Evolutionary conservation across 1,284 basidiomycete genomes (phyloP).

Genomic region (Malassezia nana): DNA sequence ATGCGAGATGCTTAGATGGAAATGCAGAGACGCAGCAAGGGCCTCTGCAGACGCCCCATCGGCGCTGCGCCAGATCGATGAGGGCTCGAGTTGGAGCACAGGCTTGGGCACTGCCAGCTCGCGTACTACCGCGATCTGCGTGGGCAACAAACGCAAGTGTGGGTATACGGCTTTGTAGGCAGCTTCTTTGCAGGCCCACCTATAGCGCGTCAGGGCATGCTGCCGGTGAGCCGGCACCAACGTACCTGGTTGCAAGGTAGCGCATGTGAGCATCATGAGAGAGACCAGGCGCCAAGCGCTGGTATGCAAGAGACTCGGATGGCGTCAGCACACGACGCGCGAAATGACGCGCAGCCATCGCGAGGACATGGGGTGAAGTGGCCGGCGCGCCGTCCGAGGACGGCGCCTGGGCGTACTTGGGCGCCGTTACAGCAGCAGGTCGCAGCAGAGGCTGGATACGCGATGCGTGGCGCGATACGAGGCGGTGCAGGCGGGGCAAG

Average conservation of each 20-base stretch:
- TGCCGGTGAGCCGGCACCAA: neutral
- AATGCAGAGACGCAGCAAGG: conserved; percentile 16
- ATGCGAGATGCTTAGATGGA: conserved; percentile 65
- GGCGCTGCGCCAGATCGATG: neutral
- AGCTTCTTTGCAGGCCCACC: conserved; percentile 64
- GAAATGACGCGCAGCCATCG: conserved; percentile 18
- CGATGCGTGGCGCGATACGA: conserved; percentile 18
- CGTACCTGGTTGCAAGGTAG: conserved; percentile 17
- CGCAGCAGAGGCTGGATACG: neutral
- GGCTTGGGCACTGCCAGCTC: conserved; percentile 19
- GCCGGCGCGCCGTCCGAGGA: neutral
- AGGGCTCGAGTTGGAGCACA: conserved; percentile 21
- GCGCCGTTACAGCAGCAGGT: neutral
- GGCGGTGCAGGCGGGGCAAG: conserved; percentile 24
- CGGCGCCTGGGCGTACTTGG: neutral
- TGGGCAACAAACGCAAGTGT: conserved; percentile 24
- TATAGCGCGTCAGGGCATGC: conserved; percentile 16
- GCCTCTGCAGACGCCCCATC: neutral
- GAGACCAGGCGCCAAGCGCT: neutral
- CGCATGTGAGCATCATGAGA: conserved; percentile 5
- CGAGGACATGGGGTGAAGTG: neutral
- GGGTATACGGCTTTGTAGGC: conserved; percentile 78
- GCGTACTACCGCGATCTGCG: conserved; percentile 12
- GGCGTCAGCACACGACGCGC: conserved; percentile 22
- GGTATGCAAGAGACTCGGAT: conserved; percentile 8